Conservation (phyloP, 1,284 basidiomycete genomes). For the Pterulicium gracile region DNA sequence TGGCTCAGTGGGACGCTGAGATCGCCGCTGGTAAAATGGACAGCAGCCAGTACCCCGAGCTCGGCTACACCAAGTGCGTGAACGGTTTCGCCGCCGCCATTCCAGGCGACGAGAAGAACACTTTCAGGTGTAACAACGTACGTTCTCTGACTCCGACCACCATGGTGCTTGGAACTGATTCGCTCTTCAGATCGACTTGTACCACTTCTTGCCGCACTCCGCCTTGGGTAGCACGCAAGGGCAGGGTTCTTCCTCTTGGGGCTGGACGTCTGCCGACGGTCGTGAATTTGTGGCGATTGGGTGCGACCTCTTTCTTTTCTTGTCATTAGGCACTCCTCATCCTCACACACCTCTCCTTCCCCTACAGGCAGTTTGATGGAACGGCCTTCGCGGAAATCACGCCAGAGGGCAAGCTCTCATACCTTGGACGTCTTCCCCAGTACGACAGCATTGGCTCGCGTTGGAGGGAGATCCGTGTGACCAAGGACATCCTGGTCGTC, state of each 20-base stretch:
- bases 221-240: neutral
- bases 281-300: conserved; percentile 12
- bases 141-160: neutral
- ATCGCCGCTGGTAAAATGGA: conserved; percentile 5
- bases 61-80: no score
- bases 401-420: conserved; percentile 13
- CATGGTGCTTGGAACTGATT: neutral
- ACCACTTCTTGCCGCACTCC: conserved; percentile 10
- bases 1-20: conserved; percentile 1
- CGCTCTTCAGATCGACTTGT: conserved; percentile 3
- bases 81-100: conserved; percentile 9
- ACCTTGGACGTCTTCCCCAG: conserved; percentile 16
- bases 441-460: conserved; percentile 8
- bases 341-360: no score
- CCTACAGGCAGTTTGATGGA: conserved; percentile 14
- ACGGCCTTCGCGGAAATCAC: conserved; percentile 14
- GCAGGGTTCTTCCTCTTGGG: conserved; percentile 8
- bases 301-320: no score
- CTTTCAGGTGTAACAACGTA: conserved; percentile 13
- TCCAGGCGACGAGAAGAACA: neutral
- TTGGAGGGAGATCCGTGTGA: conserved; percentile 14
- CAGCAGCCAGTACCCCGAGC: conserved; percentile 3
- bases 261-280: conserved; percentile 11
- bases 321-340: no score
- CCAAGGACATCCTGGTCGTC: conserved; percentile 12